phyloP scores from a whole-genome alignment of 2,329 filamentous ascomycete genomes.

The Cercospora sojina region DNA sequence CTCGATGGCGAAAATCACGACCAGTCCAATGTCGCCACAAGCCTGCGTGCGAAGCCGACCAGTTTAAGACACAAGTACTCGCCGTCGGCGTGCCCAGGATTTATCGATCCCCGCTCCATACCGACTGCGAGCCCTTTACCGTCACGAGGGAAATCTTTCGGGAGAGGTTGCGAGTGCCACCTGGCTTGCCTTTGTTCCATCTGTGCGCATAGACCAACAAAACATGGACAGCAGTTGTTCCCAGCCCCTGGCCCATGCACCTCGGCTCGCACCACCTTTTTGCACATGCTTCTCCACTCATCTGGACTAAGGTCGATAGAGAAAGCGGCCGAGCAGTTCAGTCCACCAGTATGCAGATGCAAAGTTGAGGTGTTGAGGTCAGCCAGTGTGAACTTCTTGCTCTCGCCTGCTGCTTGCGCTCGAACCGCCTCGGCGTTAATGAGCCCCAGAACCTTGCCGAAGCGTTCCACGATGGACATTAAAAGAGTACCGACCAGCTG shows the following conservation, averaged over 20 bases:
- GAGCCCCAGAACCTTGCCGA: slow-evolving; percentile 41
- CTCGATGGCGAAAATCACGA: slow-evolving; percentile 6
- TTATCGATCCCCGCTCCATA: background rate
- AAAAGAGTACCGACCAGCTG: slow-evolving; percentile 45
- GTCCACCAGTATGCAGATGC: slow-evolving; percentile 46
- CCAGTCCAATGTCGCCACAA: slow-evolving; percentile 34
- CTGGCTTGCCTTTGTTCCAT: slow-evolving; percentile 45
- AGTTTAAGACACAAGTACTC: slow-evolving; percentile 38
- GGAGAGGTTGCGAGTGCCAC: slow-evolving; percentile 41
- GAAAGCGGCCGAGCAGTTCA: slow-evolving; percentile 47
- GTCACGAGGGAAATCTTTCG: slow-evolving; percentile 29
- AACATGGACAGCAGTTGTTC: slow-evolving; percentile 32
- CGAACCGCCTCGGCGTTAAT: slow-evolving; percentile 44
- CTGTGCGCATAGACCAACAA: slow-evolving; percentile 41
- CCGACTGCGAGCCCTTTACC: slow-evolving; percentile 20
- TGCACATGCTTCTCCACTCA: slow-evolving; percentile 48
- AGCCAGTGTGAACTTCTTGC: slow-evolving; percentile 46
- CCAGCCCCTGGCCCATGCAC: slow-evolving; percentile 40
- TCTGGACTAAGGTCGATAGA: slow-evolving; percentile 44
- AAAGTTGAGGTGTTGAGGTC: slow-evolving; percentile 41
- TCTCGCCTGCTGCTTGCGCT: slow-evolving; percentile 36
- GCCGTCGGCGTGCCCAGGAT: slow-evolving; percentile 14
- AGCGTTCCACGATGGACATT: slow-evolving; percentile 44
- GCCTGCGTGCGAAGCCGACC: slow-evolving; percentile 24
- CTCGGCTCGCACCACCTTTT: slow-evolving; percentile 48